Evolutionary conservation across 805 yeast species (phyloP).

Genomic region (Cyberlindnera sargentensis): DNA sequence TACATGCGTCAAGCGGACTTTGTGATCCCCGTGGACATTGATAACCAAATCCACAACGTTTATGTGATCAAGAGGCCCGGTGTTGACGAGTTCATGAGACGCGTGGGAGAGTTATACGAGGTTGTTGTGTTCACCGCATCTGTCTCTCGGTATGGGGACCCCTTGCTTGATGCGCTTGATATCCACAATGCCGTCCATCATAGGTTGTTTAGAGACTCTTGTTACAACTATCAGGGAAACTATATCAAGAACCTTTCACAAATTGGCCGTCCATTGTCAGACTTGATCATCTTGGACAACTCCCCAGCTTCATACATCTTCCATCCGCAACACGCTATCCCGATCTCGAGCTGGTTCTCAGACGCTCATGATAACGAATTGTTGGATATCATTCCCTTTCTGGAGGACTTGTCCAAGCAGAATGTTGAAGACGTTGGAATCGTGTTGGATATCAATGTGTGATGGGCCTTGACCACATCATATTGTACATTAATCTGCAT

Average conservation of each 20-base stretch:
- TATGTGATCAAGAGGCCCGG: constrained; percentile 98
- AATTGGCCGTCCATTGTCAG: constrained; percentile 85
- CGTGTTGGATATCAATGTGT: constrained; percentile 67
- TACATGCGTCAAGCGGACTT: constrained; percentile 90
- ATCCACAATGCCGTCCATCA: constrained; percentile 73
- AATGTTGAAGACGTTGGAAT: constrained; percentile 79
- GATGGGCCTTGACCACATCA: background rate
- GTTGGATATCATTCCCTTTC: constrained; percentile 81
- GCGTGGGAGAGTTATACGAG: constrained; percentile 82
- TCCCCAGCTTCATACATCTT: constrained; percentile 97
- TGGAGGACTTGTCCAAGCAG: constrained; percentile 71
- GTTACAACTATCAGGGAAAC: constrained; percentile 90
- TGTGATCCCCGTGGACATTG: constrained; percentile 96
- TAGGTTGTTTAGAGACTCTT: constrained; percentile 88
- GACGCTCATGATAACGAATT: constrained; percentile 97
- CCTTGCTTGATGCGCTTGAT: constrained; percentile 84
- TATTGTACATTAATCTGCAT: no score
- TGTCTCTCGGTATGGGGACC: constrained; percentile 93
- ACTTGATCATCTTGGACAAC: constrained; percentile 86
- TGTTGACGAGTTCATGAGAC: constrained; percentile 82
- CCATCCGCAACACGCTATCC: constrained; percentile 97
- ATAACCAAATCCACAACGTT: constrained; percentile 85
- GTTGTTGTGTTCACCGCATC: constrained; percentile 97
- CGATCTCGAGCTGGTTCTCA: constrained; percentile 96
- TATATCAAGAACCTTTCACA: constrained; percentile 91